A percentile compares a stretch with the other conserved stretches of the same genome.
phyloP scores from a whole-genome alignment of 768 basidiomycete genomes.

The Phylloporus scabripes region DNA sequence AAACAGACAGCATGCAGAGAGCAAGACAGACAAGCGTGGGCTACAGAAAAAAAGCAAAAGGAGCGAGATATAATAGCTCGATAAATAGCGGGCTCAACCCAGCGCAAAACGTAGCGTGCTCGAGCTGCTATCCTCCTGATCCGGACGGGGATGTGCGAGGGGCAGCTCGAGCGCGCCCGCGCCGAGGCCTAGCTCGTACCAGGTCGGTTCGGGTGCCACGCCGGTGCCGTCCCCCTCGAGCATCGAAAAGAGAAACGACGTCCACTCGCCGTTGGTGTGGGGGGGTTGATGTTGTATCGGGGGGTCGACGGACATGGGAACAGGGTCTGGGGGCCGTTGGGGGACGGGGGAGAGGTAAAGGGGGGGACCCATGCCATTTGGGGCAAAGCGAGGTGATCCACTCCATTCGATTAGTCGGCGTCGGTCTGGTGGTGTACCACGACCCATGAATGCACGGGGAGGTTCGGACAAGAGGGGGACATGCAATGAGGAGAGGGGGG shows the following conservation, averaged over 20 bases:
- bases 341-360: slow-evolving; percentile 24
- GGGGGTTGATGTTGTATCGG: slow-evolving; percentile 6
- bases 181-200: slow-evolving; percentile 29
- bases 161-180: slow-evolving; percentile 10
- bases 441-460: slow-evolving; percentile 32
- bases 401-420: slow-evolving; percentile 29
- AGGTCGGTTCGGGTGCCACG: slow-evolving; percentile 14
- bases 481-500: slow-evolving; percentile 26
- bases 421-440: slow-evolving; percentile 30
- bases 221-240: slow-evolving; percentile 28
- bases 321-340: slow-evolving; percentile 15
- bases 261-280: slow-evolving; percentile 26
- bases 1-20: background rate
- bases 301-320: slow-evolving; percentile 20
- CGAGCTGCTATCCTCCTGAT: slow-evolving; percentile 21
- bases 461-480: slow-evolving; percentile 31
- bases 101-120: slow-evolving; percentile 30
- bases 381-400: slow-evolving; percentile 13
- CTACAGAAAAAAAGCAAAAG: background rate
- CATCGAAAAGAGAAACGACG: slow-evolving; percentile 31
- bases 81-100: slow-evolving; percentile 28
- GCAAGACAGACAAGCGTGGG: background rate
- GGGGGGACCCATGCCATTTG: slow-evolving; percentile 20
- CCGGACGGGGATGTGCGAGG: slow-evolving; percentile 5
- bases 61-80: slow-evolving; percentile 19